Conservation (phyloP, 2,329 filamentous ascomycete species). For the Tolypocladium paradoxum region DNA sequence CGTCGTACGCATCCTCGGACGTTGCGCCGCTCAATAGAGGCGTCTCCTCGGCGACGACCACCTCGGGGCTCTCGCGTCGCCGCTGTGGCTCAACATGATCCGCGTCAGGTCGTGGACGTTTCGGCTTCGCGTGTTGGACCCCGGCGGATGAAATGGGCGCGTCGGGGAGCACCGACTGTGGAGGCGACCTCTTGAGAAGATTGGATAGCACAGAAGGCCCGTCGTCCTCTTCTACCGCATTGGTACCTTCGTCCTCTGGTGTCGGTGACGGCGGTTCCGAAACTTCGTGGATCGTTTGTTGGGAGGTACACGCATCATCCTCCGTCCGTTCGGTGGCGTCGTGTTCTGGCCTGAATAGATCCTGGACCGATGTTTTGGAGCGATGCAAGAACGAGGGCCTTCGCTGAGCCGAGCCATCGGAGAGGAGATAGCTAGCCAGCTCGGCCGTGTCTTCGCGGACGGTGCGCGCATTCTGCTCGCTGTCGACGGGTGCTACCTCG, state of each 20-base stretch:
- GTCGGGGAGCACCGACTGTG: slow-evolving; percentile 19
- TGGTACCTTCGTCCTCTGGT: slow-evolving; percentile 10
- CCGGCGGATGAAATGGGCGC: slow-evolving; percentile 2
- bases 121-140: not conserved
- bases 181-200: slow-evolving; percentile 39
- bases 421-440: slow-evolving; percentile 71
- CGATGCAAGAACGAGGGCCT: slow-evolving; percentile 36
- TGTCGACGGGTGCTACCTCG: slow-evolving; percentile 48
- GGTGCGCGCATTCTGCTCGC: slow-evolving; percentile 62
- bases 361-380: slow-evolving; percentile 17
- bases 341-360: slow-evolving; percentile 13
- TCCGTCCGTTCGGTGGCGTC: slow-evolving; percentile 10
- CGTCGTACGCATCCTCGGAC: slow-evolving; percentile 15
- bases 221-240: slow-evolving; percentile 8
- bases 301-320: slow-evolving; percentile 21
- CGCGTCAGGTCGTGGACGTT: not conserved
- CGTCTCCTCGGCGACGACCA: slow-evolving; percentile 30
- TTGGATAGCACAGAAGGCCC: slow-evolving; percentile 35
- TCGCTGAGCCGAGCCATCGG: slow-evolving; percentile 41
- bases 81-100: slow-evolving; percentile 5
- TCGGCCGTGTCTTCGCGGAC: slow-evolving; percentile 83
- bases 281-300: slow-evolving; percentile 49
- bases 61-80: slow-evolving; percentile 3
- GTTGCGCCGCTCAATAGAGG: slow-evolving; percentile 32
- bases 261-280: slow-evolving; percentile 33